A percentile compares a stretch with the other conserved stretches of the same genome.
These are phyloP conservation scores for Drechslerella coelobrocha DNA, from an alignment of 2,329 filamentous ascomycete genomes.

Conservation along the genomic window DNA sequence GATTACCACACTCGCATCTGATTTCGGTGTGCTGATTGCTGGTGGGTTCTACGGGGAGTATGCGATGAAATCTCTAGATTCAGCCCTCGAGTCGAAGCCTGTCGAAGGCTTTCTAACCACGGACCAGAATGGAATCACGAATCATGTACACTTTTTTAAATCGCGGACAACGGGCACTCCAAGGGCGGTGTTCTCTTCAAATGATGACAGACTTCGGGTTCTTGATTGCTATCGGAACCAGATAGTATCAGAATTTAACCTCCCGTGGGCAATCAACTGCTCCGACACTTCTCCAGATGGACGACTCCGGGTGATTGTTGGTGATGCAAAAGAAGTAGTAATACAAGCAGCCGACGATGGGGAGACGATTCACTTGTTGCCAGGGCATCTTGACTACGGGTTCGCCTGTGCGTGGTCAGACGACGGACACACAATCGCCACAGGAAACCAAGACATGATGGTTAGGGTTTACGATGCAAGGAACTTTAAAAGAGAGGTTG, in stretches of 20 bases:
- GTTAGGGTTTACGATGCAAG: conserved; percentile 79
- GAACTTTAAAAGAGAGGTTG: conserved; percentile 67
- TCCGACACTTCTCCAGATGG: conserved; percentile 74
- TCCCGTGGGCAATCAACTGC: conserved; percentile 73
- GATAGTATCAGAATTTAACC: conserved; percentile 66
- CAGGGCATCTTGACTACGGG: conserved; percentile 72
- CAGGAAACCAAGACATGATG: conserved; percentile 75
- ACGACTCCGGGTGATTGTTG: conserved; percentile 74
- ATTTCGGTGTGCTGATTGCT: conserved; percentile 57
- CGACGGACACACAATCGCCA: conserved; percentile 77
- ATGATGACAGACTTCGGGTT: conserved; percentile 67
- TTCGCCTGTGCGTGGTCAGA: conserved; percentile 83
- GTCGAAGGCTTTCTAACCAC: conserved; percentile 59
- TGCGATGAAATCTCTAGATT: conserved; percentile 56
- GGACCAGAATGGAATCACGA: conserved; percentile 69
- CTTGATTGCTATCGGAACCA: conserved; percentile 67
- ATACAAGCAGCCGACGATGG: conserved; percentile 74
- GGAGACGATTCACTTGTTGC: conserved; percentile 65
- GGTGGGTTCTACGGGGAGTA: conserved; percentile 59
- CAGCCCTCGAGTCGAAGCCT: conserved; percentile 55
- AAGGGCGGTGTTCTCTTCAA: conserved; percentile 68
- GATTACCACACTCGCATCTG: conserved; percentile 57
- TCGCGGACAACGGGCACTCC: conserved; percentile 64
- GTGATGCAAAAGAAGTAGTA: conserved; percentile 70
- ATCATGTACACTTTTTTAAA: conserved; percentile 68